phyloP scores from a whole-genome alignment of 768 basidiomycete species.

The Tylopilus subfusipes region DNA sequence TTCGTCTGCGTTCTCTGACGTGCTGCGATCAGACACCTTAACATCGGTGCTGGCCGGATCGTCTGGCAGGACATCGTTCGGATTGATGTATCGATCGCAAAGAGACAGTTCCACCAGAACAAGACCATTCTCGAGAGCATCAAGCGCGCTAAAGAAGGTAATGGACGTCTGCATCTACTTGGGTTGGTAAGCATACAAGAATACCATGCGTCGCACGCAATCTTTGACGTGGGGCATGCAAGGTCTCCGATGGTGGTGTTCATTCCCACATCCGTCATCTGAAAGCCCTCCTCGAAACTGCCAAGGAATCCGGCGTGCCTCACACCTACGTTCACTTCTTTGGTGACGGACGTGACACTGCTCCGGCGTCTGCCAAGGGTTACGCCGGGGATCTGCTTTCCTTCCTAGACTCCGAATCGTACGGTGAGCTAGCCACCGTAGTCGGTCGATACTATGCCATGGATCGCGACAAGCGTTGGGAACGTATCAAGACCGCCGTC shows the following conservation, averaged over 20 bases:
- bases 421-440: slow-evolving; percentile 81
- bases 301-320: slow-evolving; percentile 80
- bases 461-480: slow-evolving; percentile 98
- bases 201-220: background rate
- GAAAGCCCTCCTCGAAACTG: slow-evolving; percentile 85
- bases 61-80: slow-evolving; percentile 98
- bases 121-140: slow-evolving; percentile 66
- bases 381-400: slow-evolving; percentile 76
- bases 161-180: slow-evolving; percentile 82
- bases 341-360: slow-evolving; percentile 93
- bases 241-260: slow-evolving; percentile 96
- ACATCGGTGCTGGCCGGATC: slow-evolving; percentile 91
- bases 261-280: slow-evolving; percentile 93
- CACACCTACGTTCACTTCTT: slow-evolving; percentile 92
- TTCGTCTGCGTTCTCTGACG: background rate
- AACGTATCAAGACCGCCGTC: slow-evolving; percentile 84
- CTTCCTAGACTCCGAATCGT: slow-evolving; percentile 72
- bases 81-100: slow-evolving; percentile 91
- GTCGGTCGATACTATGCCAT: slow-evolving; percentile 94
- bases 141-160: slow-evolving; percentile 76
- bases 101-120: slow-evolving; percentile 80
- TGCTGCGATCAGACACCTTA: slow-evolving; percentile 63
- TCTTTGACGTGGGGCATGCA: slow-evolving; percentile 3
- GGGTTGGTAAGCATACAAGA: slow-evolving; percentile 61
- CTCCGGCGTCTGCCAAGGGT: slow-evolving; percentile 74